Percentiles rank a stretch among this genome's conserved stretches.
Evolutionary conservation across 2,329 filamentous ascomycete species (phyloP).

Genomic region (Bipolaris cookei): DNA sequence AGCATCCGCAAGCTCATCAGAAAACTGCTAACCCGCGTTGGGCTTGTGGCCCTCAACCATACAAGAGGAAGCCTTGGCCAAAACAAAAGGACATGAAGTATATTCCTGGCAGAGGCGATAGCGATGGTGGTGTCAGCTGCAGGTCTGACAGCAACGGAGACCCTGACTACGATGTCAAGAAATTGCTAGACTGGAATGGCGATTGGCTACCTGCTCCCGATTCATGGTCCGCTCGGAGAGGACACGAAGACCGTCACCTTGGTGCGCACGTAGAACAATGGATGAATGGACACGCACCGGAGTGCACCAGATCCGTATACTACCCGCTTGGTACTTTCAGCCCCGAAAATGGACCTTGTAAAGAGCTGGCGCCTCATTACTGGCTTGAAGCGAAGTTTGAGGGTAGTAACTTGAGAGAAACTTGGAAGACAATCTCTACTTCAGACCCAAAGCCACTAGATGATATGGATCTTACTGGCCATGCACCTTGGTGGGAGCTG

Average conservation of each 20-base stretch:
- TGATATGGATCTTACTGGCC: constrained; percentile 29
- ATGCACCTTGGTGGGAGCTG: constrained; percentile 41
- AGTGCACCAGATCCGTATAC: background rate
- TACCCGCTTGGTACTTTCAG: constrained; percentile 1
- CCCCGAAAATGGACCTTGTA: background rate
- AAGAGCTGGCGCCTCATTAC: constrained; percentile 38
- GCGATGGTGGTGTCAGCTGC: constrained; percentile 31
- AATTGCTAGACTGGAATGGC: constrained; percentile 55
- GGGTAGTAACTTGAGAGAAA: constrained; percentile 26
- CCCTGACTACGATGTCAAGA: constrained; percentile 43
- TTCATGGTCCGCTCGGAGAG: constrained; percentile 54
- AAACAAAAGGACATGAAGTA: constrained; percentile 40
- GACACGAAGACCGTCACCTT: constrained; percentile 40
- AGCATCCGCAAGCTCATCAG: constrained; percentile 3
- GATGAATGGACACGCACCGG: constrained; percentile 22
- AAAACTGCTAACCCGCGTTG: constrained; percentile 22
- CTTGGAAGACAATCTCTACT: constrained; percentile 33
- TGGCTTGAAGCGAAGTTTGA: constrained; percentile 42
- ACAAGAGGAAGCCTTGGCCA: constrained; percentile 31
- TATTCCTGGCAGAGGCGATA: constrained; percentile 22
- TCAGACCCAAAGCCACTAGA: constrained; percentile 33
- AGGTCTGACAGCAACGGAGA: constrained; percentile 42
- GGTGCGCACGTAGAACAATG: constrained; percentile 43
- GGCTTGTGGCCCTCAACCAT: constrained; percentile 12
- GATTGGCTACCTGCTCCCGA: constrained; percentile 55